Evolutionary conservation across 1,284 basidiomycete genomes (phyloP), one percentile per base, ranked within the genome.

Genomic region (Cryptococcus sp.): DNA sequence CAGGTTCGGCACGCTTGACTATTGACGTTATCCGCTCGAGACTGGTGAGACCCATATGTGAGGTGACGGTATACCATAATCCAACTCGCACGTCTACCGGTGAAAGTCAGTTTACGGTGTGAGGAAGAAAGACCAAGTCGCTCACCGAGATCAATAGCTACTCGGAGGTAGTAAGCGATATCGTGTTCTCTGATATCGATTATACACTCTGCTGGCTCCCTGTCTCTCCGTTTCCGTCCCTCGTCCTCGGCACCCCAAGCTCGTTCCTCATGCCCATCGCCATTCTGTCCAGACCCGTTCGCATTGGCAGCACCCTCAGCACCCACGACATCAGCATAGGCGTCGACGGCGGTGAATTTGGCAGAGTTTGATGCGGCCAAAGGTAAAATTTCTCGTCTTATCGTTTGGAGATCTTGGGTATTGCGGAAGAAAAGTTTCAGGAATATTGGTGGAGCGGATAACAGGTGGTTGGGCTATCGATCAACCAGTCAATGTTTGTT

Each of bases 1-100:
- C 93, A 0, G 96, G 96, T 72, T 99, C 96, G 37, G 96, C 93
- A 85, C 96, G 94, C 78, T 97, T 95, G 63, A 99, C 94, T 61
- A 93, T 86, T 65, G 94, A 89, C 13, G 82, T 79, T 57, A 98
- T 84, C 45, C 81, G 85, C 46, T 79, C 80, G 75, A 98, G 86
- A n/a, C 80, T 81, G 16, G 93, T 91, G 55, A 88, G 84, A 5
- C 93, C 93, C 20, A 88, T 87, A 2, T 84, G 83, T 66, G 95
- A 94, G 13, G 86, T 86, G 55, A 99, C 87, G 1, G 85, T 83
- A 75, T 99, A 99, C 96, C 96, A 99, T 37, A 99, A 81, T 57
- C 96, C 96, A 55, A 98, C 94, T 50, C 96, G 93, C 55, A 99
- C 85, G 57, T 97, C 93, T 84, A 61, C 7, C 15, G 16, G 15